A percentile compares a stretch with the other conserved stretches of the same genome.
Evolutionary conservation across 2,329 filamentous ascomycete species (phyloP).

Genomic region (Xylariaceae sp.): DNA sequence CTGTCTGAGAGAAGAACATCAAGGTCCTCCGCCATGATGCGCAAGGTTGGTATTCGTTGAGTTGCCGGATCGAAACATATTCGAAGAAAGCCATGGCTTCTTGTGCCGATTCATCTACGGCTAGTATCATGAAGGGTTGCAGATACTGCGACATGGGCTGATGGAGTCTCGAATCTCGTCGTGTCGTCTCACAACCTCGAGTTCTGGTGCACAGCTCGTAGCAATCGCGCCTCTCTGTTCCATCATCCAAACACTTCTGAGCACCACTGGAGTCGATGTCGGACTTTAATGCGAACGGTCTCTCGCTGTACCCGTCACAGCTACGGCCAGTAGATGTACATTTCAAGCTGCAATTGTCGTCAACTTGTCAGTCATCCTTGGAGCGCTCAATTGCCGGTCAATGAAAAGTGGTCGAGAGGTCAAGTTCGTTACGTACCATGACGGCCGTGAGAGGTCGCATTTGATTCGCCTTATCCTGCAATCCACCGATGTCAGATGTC

Average conservation of each 20-base stretch:
- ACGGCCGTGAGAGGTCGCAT: slow-evolving; percentile 34
- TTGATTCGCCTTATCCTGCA: slow-evolving; percentile 37
- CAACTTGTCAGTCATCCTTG: too few relatives aligned
- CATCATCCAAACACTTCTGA: neutral
- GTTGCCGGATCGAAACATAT: slow-evolving; percentile 26
- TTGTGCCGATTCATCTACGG: slow-evolving; percentile 16
- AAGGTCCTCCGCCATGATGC: slow-evolving; percentile 34
- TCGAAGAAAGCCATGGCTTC: slow-evolving; percentile 33
- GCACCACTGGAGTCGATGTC: slow-evolving; percentile 1
- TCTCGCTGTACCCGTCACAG: slow-evolving; percentile 34
- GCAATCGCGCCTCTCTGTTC: slow-evolving; percentile 1
- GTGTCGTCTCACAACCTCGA: slow-evolving; percentile 2
- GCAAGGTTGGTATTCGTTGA: slow-evolving; percentile 32
- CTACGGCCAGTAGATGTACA: slow-evolving; percentile 37
- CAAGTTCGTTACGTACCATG: too few relatives aligned
- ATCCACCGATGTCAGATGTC: slow-evolving; percentile 5
- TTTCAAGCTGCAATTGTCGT: slow-evolving; percentile 31
- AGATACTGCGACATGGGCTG: neutral
- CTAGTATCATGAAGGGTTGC: slow-evolving; percentile 11
- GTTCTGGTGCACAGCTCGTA: neutral
- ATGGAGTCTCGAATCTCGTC: neutral
- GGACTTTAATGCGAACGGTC: neutral
- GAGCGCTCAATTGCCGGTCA: too few relatives aligned
- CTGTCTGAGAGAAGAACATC: slow-evolving; percentile 36
- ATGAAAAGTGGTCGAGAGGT: too few relatives aligned